Base-by-base conservation (phyloP, 208 protist genomes). In the Trypanosoma rangeli region DNA sequence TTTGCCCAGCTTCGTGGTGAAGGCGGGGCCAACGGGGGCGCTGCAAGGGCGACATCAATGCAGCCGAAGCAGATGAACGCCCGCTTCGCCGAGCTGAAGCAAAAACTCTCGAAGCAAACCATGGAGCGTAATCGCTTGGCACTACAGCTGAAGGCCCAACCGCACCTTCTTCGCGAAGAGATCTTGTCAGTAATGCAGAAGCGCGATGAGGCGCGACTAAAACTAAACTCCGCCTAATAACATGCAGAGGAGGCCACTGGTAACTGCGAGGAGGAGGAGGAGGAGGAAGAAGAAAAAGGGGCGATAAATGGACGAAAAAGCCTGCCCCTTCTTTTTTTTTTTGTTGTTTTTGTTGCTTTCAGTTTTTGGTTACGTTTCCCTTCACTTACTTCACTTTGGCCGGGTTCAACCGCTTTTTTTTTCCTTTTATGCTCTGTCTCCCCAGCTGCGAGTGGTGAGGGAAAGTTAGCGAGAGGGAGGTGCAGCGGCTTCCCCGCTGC, bases 141-240 rank as follows among this genome's bases (percentile, higher is more conserved):
- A 26, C 64, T 95, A 69, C 86, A 93, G 72, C 70, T 95, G 62
- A 95, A 93, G 76, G 73, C 90, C 42, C 83, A 93, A 65, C 64
- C 83, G 13, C 82, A 82, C 61, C 67, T 77, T 15, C 35, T 73
- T 28, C 83, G 80, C 48, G 78, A 87, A 31, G 87, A 92, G 71
- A 70, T 93, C 9, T 18, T 92, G 18, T 56, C 66, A 33, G 66
- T 87, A 48, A 61, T 92, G 58, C 68, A 84, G 69, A 46, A 86
- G 72, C 77, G 82, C 26, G 90, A 92, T 61, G 67, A 74, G 49
- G 64, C 86, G n/a, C 56, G 67, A 44, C 54, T 90, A 18, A 78
- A 73, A 39, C 9, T 71, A 18, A 58, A 55, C 15, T 9, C 49
- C 18, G 44, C 20, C 22, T 66, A 63, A 57, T 28, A 39, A 22